These are phyloP conservation scores for Creolimax fragrantissima DNA, from an alignment of 78 protist species.

Conservation along the genomic window DNA sequence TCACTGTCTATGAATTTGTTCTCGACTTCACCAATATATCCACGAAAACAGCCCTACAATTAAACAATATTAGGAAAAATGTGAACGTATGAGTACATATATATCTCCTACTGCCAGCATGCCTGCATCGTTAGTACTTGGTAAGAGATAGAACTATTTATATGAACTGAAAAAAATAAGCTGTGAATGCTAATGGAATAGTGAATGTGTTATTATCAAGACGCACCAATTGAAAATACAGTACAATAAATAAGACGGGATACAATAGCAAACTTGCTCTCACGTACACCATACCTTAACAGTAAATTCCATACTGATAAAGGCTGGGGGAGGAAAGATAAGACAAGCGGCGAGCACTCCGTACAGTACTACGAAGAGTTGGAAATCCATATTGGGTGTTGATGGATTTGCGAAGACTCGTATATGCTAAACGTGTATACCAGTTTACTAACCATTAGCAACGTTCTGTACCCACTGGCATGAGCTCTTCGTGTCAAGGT, in stretches of 20 bases:
- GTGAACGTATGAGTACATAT: no score
- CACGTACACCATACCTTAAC: not conserved
- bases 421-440: not conserved
- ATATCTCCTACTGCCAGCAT: no score
- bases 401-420: not conserved
- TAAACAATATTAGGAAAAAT: not conserved
- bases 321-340: not conserved
- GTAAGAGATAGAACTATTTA: no score
- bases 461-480: no score
- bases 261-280: no score
- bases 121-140: no score
- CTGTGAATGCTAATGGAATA: no score
- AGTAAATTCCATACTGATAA: not conserved
- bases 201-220: no score
- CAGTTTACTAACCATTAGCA: no score
- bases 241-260: no score
- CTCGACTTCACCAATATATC: not conserved
- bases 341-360: not conserved
- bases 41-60: not conserved
- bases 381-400: not conserved
- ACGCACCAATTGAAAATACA: no score
- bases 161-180: no score
- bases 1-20: not conserved
- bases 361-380: not conserved
- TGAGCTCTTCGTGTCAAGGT: not conserved